Base-by-base conservation (phyloP, 805 yeast genomes). In the Ogataea naganishii region DNA sequence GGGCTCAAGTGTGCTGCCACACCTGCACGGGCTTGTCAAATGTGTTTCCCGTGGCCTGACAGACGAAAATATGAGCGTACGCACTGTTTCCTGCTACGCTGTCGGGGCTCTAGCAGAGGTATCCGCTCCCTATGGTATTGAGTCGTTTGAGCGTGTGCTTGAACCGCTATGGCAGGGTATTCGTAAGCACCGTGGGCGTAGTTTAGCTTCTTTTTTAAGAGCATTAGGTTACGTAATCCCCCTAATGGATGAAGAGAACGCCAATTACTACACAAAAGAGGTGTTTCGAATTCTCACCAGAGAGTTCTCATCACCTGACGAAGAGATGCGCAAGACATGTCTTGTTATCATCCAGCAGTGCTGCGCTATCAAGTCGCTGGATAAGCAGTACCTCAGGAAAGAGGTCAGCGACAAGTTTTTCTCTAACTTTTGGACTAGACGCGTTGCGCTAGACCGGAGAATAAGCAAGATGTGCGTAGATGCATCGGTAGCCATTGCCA, bases 71-170 rank as follows among this genome's bases (percentile, higher is more conserved):
- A 47, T 72, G 9, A 74, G 69, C 25, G 80, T 86, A 0, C 61
- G 94, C 33, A 69, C 72, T 2, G 65, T 75, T 9, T 65, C 95
- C 0, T 95, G 95, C 0, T 58, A 66, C 20, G 76, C 95, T 0
- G 46, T 88, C 2, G 60, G 88, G 1, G 69, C 78, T 2, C 53
- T 89, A 20, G 96, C 96, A 0, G 88, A 82, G 29, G 76, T 83
- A 6, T 72, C 85, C 4, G 64, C 72, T 14, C 97, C 97, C 0
- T 84, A 80, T 54, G 98, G 97, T 26, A 80, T 83, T 32, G 96
- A 84, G 43, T 74, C 89, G 0, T 88, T 89, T 49, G 94, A 86
- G 43, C 55, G 57, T 1, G 64, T 77, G 0, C 47, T 89, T 20
- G 89, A 82, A 32, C 81, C 85, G 0, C 56, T 84, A 5, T 86